These are phyloP conservation scores for Colletotrichum sp. DNA, from an alignment of 2,329 filamentous ascomycete species.

Conservation along the genomic window DNA sequence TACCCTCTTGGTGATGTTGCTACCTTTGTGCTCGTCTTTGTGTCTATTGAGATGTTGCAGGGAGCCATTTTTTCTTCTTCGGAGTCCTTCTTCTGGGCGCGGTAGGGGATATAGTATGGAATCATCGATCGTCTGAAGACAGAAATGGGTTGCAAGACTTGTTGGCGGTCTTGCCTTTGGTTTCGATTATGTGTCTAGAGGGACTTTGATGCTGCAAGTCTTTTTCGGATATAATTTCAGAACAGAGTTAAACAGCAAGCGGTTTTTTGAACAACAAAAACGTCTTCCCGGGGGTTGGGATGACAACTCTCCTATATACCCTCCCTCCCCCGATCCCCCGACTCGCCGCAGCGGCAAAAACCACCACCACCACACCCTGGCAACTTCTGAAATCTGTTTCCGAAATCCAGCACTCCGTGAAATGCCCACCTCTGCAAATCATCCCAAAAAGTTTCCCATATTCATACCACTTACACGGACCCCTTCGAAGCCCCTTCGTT, in stretches of 20 bases:
- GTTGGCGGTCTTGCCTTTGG: background rate
- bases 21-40: background rate
- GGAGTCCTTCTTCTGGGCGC: background rate
- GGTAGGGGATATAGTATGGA: background rate
- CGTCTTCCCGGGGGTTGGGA: background rate
- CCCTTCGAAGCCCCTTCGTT: background rate
- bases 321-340: background rate
- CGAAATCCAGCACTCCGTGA: background rate
- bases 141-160: background rate
- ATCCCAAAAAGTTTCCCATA: background rate
- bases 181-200: background rate
- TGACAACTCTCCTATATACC: background rate
- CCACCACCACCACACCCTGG: background rate
- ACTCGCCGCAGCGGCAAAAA: background rate
- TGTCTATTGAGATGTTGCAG: background rate
- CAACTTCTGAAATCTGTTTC: background rate
- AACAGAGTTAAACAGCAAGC: background rate
- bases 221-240: background rate
- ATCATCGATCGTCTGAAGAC: background rate
- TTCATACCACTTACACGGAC: conserved; percentile 7
- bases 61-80: background rate
- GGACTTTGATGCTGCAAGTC: background rate
- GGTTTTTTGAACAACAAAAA: background rate
- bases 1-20: background rate
- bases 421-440: background rate